Percentiles rank a stretch among this genome's conserved stretches.
phyloP scores from a whole-genome alignment of 352 stramenopile species.

The Phytophthora gonapodyides region DNA sequence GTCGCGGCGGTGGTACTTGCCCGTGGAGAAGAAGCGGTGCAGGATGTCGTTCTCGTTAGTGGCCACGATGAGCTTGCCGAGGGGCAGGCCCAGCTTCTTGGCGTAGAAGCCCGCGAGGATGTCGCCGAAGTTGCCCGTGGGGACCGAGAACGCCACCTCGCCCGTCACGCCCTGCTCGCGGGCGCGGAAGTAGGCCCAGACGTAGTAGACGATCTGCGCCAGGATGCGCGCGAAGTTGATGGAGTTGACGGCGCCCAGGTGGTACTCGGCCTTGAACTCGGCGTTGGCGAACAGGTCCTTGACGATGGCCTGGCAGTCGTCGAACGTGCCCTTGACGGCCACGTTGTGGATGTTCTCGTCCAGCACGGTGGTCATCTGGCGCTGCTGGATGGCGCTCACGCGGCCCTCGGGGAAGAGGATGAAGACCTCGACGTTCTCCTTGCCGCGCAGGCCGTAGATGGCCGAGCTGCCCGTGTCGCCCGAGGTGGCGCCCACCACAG shows the following conservation, averaged over 20 bases:
- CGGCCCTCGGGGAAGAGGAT: constrained; percentile 97
- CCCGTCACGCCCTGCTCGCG: constrained; percentile 63
- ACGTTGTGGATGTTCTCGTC: constrained; percentile 99
- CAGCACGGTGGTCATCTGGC: constrained; percentile 99
- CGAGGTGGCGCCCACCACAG: constrained; percentile 97
- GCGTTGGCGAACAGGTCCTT: constrained; percentile 97
- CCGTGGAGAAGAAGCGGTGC: constrained; percentile 97
- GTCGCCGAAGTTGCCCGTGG: constrained; percentile 99
- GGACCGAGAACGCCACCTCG: constrained; percentile 96
- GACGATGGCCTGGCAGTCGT: constrained; percentile 99
- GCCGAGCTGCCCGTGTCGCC: constrained; percentile 98
- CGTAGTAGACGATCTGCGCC: constrained; percentile 99
- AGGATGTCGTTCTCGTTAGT: constrained; percentile 99
- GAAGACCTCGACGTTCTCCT: constrained; percentile 98
- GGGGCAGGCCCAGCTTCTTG: constrained; percentile 91
- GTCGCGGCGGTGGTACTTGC: constrained; percentile 94
- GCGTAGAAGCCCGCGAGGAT: constrained; percentile 99
- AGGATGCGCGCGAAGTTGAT: constrained; percentile 99
- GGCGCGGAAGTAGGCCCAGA: constrained; percentile 96
- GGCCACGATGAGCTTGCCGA: constrained; percentile 97
- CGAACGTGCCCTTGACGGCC: constrained; percentile 95
- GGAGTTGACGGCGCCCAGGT: constrained; percentile 98
- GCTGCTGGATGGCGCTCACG: constrained; percentile 97
- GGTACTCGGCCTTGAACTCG: constrained; percentile 91
- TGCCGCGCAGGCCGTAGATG: constrained; percentile 98